A percentile compares a stretch with the other conserved stretches of the same genome.
Evolutionary conservation across 2,329 filamentous ascomycete species (phyloP).

Genomic region (Aspergillus floridensis): DNA sequence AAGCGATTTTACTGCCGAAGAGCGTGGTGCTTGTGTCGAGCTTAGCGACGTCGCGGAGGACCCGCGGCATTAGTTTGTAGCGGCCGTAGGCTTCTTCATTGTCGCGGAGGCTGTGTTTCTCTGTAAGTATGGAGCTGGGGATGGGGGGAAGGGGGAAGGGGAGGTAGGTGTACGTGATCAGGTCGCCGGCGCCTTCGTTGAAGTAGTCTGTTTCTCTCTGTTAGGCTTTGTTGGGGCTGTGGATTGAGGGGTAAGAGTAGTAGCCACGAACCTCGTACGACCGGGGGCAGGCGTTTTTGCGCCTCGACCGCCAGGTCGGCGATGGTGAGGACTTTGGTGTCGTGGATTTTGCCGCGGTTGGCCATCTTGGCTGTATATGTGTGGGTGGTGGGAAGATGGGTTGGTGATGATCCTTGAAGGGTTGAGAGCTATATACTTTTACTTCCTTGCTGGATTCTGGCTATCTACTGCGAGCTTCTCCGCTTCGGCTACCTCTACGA

Average conservation of each 20-base stretch:
- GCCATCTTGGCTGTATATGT: neutral
- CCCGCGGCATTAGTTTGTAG: constrained; percentile 8
- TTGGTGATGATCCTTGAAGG: no score
- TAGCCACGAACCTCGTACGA: neutral
- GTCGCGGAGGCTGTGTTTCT: neutral
- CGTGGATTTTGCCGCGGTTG: neutral
- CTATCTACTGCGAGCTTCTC: no score
- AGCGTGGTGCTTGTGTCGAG: constrained; percentile 5
- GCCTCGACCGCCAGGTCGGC: constrained; percentile 1
- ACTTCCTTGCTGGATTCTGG: no score
- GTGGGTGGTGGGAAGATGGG: neutral
- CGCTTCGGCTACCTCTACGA: neutral
- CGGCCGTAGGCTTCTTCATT: constrained; percentile 9
- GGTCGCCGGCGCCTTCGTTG: constrained; percentile 9
- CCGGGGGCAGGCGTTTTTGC: neutral
- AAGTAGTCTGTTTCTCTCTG: constrained; percentile 5
- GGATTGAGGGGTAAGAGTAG: neutral
- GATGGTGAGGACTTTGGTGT: constrained; percentile 8
- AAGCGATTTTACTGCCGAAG: constrained; percentile 1
- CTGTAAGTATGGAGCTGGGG: no score
- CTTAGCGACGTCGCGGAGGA: constrained; percentile 6
- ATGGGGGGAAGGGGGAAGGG: no score
- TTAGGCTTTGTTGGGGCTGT: neutral
- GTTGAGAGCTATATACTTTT: neutral
- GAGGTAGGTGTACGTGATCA: neutral